Percentiles rank a stretch among this genome's conserved stretches.
phyloP scores from a whole-genome alignment of 2,329 filamentous ascomycete species.

The Zymoseptoria passerinii region DNA sequence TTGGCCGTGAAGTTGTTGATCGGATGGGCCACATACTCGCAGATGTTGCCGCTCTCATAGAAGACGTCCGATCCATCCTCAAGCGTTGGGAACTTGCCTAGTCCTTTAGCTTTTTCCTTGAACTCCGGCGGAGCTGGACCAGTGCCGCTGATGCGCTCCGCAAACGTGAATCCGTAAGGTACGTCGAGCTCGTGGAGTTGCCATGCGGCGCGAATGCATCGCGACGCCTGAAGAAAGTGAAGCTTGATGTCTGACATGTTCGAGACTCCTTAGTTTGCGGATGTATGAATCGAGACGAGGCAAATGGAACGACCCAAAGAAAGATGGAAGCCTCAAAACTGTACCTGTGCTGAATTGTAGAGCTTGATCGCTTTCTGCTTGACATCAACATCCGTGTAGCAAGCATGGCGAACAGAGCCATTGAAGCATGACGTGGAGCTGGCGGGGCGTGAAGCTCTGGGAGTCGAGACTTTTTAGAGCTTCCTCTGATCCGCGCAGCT shows the following conservation, averaged over 20 bases:
- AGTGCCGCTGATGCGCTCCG: conserved; percentile 28
- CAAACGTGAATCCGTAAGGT: conserved; percentile 36
- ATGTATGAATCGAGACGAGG: background rate
- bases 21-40: conserved; percentile 30
- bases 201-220: conserved; percentile 40
- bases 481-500: background rate
- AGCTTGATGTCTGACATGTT: conserved; percentile 32
- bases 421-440: conserved; percentile 1
- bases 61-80: conserved; percentile 35
- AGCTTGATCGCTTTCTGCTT: background rate
- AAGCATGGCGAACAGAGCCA: background rate
- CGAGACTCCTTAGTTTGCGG: background rate
- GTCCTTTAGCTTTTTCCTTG: conserved; percentile 34
- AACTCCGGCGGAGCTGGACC: conserved; percentile 36
- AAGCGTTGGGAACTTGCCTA: conserved; percentile 42
- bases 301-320: background rate
- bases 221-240: conserved; percentile 42
- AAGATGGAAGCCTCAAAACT: background rate
- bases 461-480: background rate
- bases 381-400: background rate
- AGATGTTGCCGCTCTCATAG: conserved; percentile 41
- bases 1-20: background rate
- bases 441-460: background rate
- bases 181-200: conserved; percentile 39
- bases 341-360: background rate